Evolutionary conservation across 164 flowering plant species (phyloP).

Genomic region (Cinnamomum chago): DNA sequence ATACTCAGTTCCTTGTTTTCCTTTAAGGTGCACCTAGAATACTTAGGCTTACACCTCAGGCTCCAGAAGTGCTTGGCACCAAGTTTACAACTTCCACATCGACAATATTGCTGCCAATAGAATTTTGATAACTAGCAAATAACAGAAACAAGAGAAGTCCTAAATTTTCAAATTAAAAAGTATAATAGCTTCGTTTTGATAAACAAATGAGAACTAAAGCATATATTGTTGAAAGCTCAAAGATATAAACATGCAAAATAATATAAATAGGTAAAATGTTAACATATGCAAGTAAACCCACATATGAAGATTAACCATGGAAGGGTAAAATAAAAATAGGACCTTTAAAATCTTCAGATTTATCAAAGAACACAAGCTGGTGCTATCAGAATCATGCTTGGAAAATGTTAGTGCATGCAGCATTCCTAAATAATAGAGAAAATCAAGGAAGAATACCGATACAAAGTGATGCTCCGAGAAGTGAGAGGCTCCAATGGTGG

Average conservation of each 20-base stretch:
- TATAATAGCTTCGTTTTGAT: background rate
- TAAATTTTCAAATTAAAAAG: background rate
- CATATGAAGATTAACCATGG: background rate
- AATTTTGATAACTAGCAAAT: background rate
- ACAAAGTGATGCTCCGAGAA: slow-evolving; percentile 87
- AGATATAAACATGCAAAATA: too few relatives aligned
- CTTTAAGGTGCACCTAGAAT: too few relatives aligned
- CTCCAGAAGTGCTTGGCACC: too few relatives aligned
- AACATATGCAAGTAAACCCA: too few relatives aligned
- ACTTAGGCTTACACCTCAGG: too few relatives aligned
- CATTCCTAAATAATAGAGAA: background rate
- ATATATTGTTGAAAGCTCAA: too few relatives aligned
- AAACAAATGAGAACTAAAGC: background rate
- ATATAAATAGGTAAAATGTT: too few relatives aligned
- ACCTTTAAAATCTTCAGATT: background rate
- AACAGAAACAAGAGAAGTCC: background rate
- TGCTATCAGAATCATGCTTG: background rate
- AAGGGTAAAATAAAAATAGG: background rate
- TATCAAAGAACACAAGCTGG: background rate
- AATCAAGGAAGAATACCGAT: slow-evolving; percentile 50
- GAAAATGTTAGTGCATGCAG: background rate
- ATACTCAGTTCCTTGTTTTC: too few relatives aligned
- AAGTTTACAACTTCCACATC: background rate
- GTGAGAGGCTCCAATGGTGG: slow-evolving; percentile 99
- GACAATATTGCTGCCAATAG: background rate